Evolutionary conservation across 257 asterid genomes (phyloP), one percentile per base, ranked within the genome.

Genomic region (Solanum dulcamara): DNA sequence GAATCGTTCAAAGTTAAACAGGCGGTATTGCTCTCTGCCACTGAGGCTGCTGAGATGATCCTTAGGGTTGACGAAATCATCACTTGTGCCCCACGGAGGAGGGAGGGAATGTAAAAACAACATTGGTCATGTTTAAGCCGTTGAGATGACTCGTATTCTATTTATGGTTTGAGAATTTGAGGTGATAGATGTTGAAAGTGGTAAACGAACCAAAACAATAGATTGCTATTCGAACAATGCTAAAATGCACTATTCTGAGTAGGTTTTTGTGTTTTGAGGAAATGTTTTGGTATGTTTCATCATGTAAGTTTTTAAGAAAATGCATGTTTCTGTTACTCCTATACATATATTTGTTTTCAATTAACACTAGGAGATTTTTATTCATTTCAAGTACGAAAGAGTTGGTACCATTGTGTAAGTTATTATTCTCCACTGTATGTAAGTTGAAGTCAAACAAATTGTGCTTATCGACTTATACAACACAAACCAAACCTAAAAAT

Each of bases 41-140:
- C 98, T 5, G 99, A 96, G 90, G 98, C 99, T 37, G 93, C 97
- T 32, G 99, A 94, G 91, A 96, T 96, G 99, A 94, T 96, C 88
- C 87, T 96, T 22, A 88, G 99, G 86, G 99, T 96, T 1, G 99
- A 96, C 2, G 96, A 96, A 53, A 96, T 96, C 84, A 96, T 96
- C 86, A 96, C 98, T 22, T 94, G 99, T 18, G 98, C 99, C 30
- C 99, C 99, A 3, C 90, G 99, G 44, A 91, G 88, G 89, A 93
- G 99, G 89, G 98, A 94, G 88, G 90, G 94, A 80, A 96, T 96
- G 99, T 94, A 87, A 94, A 4, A 32, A 66, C 64, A 10, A 4
- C 30, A 4, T 9, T 0, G 28, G 3, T 77, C 64, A 46, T 77
- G 83, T 46, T 77, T 77, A 48, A 46, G 64, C 40, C 17, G 83